Evolutionary conservation across 2,329 filamentous ascomycete genomes (phyloP), one percentile per base, ranked within the genome.

Genomic region (Phaeomoniella chlamydospora): DNA sequence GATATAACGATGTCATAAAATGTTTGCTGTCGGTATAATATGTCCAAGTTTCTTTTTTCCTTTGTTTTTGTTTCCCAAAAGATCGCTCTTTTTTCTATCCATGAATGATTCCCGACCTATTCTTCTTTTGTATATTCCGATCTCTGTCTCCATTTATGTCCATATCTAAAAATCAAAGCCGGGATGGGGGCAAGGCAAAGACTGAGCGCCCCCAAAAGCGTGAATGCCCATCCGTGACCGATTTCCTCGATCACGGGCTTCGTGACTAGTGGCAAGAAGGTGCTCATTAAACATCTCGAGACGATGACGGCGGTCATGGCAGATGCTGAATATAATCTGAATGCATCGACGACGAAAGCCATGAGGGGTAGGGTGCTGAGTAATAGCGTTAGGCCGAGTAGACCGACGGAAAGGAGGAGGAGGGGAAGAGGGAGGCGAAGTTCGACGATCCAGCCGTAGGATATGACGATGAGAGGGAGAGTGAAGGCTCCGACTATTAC

Each of bases 261-360:
- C 15, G 42, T 37, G 3, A 40, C 38, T 15, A 50, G 34, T 14
- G 48, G 48, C 18, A 50, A 29, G 34, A 50, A 48, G 2, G 48
- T 46, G 15, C 46, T 43, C 37, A 46, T 41, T 3, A 46, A 35
- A 40, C 43, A 46, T 32, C 46, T 18, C 18, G 42, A 39, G 19
- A 47, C 43, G 29, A 47, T 45, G 31, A 47, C 26, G 3, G 46
- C 44, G 4, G 47, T 47, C 39, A 49, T 40, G n/a, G 43, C 47
- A 10, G 54, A 29, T 61, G 65, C 68, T 67, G 72, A 35, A 6
- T 55, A 43, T 4, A 47, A 31, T 31, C 48, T 35, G 32, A 50
- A 41, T 15, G 47, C 32, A 44, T 54, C 39, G 34, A 49, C 42
- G 19, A 52, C 37, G 42, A 45, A 49, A 5, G 44, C 36, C 33